phyloP scores from a whole-genome alignment of 1,284 basidiomycete species.

The Crepidotus sp. region DNA sequence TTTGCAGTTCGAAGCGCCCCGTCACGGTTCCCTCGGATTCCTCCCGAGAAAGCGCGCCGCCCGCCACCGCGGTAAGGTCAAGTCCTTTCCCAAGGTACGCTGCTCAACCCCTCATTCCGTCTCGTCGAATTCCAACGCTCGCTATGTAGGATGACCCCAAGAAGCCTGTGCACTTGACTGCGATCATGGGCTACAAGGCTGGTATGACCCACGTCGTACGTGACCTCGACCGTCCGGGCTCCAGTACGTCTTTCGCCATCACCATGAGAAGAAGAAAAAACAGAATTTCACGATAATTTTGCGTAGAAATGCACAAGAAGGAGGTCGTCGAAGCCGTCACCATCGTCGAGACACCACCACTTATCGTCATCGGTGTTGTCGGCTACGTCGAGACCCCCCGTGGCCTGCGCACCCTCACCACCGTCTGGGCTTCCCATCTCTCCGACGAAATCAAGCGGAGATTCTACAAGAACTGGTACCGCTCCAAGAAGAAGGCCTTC shows the following conservation, averaged over 20 bases:
- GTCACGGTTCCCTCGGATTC: slow-evolving; percentile 90
- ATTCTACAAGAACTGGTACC: slow-evolving; percentile 99
- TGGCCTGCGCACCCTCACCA: slow-evolving; percentile 85
- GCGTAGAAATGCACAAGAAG: slow-evolving; percentile 95
- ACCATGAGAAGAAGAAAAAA: not conserved
- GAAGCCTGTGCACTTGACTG: slow-evolving; percentile 98
- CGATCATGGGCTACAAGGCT: slow-evolving; percentile 99
- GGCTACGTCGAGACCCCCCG: slow-evolving; percentile 99
- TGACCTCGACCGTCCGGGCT: slow-evolving; percentile 98
- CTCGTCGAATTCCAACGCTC: not conserved
- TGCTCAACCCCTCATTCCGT: slow-evolving; percentile 9
- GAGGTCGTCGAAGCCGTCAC: slow-evolving; percentile 99
- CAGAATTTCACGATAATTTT: slow-evolving; percentile 11
- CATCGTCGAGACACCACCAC: slow-evolving; percentile 93
- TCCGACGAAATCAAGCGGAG: slow-evolving; percentile 93
- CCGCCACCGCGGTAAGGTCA: slow-evolving; percentile 95
- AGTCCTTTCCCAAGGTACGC: slow-evolving; percentile 90
- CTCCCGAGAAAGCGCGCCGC: slow-evolving; percentile 92
- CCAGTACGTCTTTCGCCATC: slow-evolving; percentile 56
- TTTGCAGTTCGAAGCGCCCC: slow-evolving; percentile 85
- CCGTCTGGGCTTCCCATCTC: slow-evolving; percentile 77
- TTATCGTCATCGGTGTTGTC: slow-evolving; percentile 97
- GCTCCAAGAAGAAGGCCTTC: slow-evolving; percentile 99
- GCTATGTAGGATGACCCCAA: slow-evolving; percentile 88
- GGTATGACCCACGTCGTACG: slow-evolving; percentile 99